Evolutionary conservation across 352 stramenopile genomes (phyloP), one percentile per base, ranked within the genome.

Genomic region (Globisporangium lucens): DNA sequence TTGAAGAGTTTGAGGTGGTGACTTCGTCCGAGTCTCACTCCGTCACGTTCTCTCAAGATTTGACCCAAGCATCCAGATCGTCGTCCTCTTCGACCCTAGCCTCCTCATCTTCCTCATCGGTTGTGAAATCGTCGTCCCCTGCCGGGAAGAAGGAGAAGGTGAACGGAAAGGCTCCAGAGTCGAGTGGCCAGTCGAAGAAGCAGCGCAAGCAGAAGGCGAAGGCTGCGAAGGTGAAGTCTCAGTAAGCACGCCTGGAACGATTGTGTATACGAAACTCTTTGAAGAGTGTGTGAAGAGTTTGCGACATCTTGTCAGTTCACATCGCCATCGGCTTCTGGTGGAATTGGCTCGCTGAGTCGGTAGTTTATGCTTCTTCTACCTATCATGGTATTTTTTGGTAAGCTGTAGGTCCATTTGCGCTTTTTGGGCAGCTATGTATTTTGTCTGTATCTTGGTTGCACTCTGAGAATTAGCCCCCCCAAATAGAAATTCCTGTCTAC

Each of bases 201-300:
- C 63, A 68, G 46, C 63, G 63, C 41, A 63, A 68, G 36, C 41
- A 63, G 63, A 68, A 68, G 33, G 60, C 60, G 55, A 68, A 68
- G 20, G 63, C 63, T 22, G 38, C 55, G 7, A 68, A 68, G 41
- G 29, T 49, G 27, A 63, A 63, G 29, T 17, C 53, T 38, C 57
- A 63, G 56, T 47, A 29, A 27, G 29, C 30, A 13, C 22, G 1
- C 51, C 10, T 35, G 17, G 22, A 22, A 56, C 13, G 22, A n/a
- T 17, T 58, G 29, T 38, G 15, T 3, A 58, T 24, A 24, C 12
- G 7, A 29, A 20, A 20, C 9, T 9, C 46, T n/a, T 24, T 2
- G 8, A 24, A 9, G 46, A 53, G 46, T 15, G 46, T 53, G 20
- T 53, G 20, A 24, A 24, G 6, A 27, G n/a, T 27, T 53, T 53